Evolutionary conservation across 2,329 filamentous ascomycete species (phyloP), one percentile per base, ranked within the genome.

Genomic region (Monosporascus sp.): DNA sequence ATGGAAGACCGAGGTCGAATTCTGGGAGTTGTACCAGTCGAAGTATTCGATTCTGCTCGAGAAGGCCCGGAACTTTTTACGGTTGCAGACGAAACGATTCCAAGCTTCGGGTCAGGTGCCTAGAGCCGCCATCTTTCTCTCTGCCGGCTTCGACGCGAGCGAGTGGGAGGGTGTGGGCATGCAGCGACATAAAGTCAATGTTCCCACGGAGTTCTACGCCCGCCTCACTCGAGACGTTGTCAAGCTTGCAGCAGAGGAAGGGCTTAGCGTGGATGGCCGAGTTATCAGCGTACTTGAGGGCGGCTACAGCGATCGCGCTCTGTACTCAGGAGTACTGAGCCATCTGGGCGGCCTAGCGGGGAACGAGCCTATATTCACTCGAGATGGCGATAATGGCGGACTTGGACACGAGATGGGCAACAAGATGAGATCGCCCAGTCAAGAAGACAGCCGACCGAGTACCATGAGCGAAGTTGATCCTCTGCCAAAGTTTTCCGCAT

Each of bases 131-230:
- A 91, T 99, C 46, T 99, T 99, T 72, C 74, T 99, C 49, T 97
- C 93, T 46, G 92, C 94, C 2, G 95, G 94, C 0, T 99, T 99
- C 60, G 94, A 99, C 72, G 94, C 94, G 3, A 97, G 92, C 66
- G 91, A 99, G 67, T 95, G 89, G 85, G 94, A 99, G 69, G 86
- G 88, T 18, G 77, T 82, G 4, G 90, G 90, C 3, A 99, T 99
- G 94, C 94, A 99, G 71, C 82, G 94, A 47, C 94, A 99, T 70
- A 87, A 89, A 54, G 92, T 96, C 64, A 96, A 96, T 65, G 94
- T 99, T 2, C 93, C 94, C 0, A 99, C 93, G 0, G 90, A 93
- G 50, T 99, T 99, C 68, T 99, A 97, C 67, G 94, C 94, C 48
- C 85, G 88, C 1, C 88, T 99, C 59, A 93, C 93, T 0, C 81